Evolutionary conservation across 345 rosid species (phyloP).

Genomic region (Eutrema japonicum): DNA sequence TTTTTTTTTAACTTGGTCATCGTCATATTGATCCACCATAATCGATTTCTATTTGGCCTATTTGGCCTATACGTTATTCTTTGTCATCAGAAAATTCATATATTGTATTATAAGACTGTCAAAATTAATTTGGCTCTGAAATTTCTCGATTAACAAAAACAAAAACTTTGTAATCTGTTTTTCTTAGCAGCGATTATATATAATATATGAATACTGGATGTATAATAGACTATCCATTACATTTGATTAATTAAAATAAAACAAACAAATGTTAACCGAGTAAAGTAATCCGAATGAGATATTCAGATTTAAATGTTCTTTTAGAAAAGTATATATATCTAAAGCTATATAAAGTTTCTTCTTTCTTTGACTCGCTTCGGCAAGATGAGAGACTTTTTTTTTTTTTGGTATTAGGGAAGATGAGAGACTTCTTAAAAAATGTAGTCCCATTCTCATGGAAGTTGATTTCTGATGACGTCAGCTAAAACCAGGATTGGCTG

Average conservation of each 20-base stretch:
- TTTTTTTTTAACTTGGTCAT: background rate
- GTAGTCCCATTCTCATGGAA: slow-evolving; percentile 8
- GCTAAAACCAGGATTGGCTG: slow-evolving; percentile 63
- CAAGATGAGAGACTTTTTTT: too few species aligned
- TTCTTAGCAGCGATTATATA: background rate
- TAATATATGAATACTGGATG: background rate
- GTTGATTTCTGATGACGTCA: background rate
- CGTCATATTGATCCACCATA: background rate
- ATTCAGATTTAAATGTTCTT: slow-evolving; percentile 7
- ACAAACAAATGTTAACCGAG: background rate
- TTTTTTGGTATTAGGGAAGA: too few species aligned
- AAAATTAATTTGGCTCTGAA: background rate
- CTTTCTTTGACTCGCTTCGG: slow-evolving; percentile 43
- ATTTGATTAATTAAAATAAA: background rate
- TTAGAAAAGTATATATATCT: too few species aligned
- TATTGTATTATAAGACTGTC: background rate
- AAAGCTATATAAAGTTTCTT: slow-evolving; percentile 41
- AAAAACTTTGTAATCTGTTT: background rate
- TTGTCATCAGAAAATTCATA: background rate
- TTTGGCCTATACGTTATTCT: background rate
- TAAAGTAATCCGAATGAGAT: slow-evolving; percentile 31
- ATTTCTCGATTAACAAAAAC: background rate
- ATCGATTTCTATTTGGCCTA: background rate
- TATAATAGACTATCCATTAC: slow-evolving; percentile 12
- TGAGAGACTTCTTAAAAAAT: slow-evolving; percentile 49